Base-by-base conservation (phyloP, 306 rosid species). In the Cotoneaster glaucophyllus region DNA sequence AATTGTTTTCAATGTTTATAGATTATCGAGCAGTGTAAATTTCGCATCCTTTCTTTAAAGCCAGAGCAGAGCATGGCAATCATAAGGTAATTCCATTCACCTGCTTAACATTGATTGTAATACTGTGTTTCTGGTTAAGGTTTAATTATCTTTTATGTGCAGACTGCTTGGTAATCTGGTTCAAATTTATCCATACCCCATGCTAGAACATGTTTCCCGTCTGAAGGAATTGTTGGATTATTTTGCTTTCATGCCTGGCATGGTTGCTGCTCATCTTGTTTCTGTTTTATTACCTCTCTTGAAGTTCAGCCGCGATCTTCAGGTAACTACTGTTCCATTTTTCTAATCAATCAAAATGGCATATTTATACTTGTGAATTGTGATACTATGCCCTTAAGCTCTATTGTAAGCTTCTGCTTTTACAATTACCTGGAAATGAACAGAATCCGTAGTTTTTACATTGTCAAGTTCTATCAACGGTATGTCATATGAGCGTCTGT, bases 1-100 rank as follows among this genome's bases (percentile, higher is more conserved):
- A n/a, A 1, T 57, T 45, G 52, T 6, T 21, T 64, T 39, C 50
- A 70, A 12, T 70, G 59, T 61, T 41, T 73, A 11, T 71, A 80
- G 87, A 80, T 84, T 17, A 73, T 84, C 18, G 84, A 84, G 80
- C 85, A 77, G 73, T 84, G 85, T 76, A 84, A 84, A 74, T 77
- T 84, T 69, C 80, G 82, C 41, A 77, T 84, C 39, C 84, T 84
- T 57, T 84, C 84, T 59, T 64, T 84, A 75, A 80, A 84, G 75
- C 71, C 75, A 10, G 80, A 73, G 59, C 87, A 77, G 79, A 74
- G 87, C 74, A 57, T 69, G 73, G 77, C 74, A 32, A 70, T 84
- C 37, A 72, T 77, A 44, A 80, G 87, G 87, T 80, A 80, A 74
- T 70, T 53, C 61, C 65, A 34, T 52, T 17, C 5, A 24, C 19